Conservation (phyloP, 768 basidiomycete species). For the Xerocomus brunneocitrinus region DNA sequence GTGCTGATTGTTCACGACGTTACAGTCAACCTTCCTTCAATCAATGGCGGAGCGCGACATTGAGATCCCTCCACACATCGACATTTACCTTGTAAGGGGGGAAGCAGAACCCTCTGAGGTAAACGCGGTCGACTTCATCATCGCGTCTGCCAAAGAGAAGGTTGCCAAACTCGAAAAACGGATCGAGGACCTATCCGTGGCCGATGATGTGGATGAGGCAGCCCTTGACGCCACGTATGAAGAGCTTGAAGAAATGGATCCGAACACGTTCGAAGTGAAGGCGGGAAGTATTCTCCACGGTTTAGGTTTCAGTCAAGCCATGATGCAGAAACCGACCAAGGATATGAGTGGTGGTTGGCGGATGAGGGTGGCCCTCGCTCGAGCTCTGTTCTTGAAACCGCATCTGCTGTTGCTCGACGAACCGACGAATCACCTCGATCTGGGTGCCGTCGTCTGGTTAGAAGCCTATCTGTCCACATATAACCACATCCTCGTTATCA, state of each 20-base stretch:
- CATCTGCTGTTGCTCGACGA: slow-evolving; percentile 94
- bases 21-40: slow-evolving; percentile 90
- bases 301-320: slow-evolving; percentile 82
- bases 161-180: slow-evolving; percentile 89
- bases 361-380: slow-evolving; percentile 96
- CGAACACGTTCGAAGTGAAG: slow-evolving; percentile 91
- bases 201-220: slow-evolving; percentile 82
- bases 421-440: slow-evolving; percentile 89
- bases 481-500: slow-evolving; percentile 97
- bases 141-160: slow-evolving; percentile 87
- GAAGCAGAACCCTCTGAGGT: slow-evolving; percentile 94
- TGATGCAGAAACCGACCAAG: slow-evolving; percentile 97
- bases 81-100: slow-evolving; percentile 94
- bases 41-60: slow-evolving; percentile 95
- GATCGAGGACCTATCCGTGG: slow-evolving; percentile 90
- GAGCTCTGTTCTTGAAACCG: slow-evolving; percentile 94
- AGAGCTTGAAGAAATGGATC: slow-evolving; percentile 96
- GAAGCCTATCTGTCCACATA: slow-evolving; percentile 98
- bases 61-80: slow-evolving; percentile 90
- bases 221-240: slow-evolving; percentile 90
- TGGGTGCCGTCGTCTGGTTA: slow-evolving; percentile 98
- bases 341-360: slow-evolving; percentile 99
- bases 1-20: slow-evolving; percentile 4
- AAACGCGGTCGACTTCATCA: slow-evolving; percentile 96
- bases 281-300: slow-evolving; percentile 96